Percentiles rank a stretch among this genome's conserved stretches.
phyloP scores from a whole-genome alignment of 768 basidiomycete species.

The Tricholoma flavovirens region DNA sequence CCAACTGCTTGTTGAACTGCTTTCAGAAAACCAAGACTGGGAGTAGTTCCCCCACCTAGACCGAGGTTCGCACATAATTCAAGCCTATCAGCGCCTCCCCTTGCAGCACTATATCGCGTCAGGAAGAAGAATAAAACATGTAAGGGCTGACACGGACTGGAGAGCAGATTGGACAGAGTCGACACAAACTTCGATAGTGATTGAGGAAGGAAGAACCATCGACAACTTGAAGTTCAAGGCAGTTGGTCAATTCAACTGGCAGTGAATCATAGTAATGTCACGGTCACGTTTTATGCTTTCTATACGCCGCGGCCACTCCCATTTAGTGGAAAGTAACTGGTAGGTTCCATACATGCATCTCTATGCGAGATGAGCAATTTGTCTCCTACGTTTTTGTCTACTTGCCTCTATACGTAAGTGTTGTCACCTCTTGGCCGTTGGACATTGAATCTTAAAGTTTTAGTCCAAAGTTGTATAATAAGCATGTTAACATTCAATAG shows the following conservation, averaged over 20 bases:
- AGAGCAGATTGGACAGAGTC: conserved; percentile 72
- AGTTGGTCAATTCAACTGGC: too few relatives aligned
- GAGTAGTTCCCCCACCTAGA: conserved; percentile 77
- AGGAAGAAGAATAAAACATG: conserved; percentile 5
- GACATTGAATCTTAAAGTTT: too few relatives aligned
- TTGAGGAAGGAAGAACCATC: conserved; percentile 13
- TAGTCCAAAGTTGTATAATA: neutral
- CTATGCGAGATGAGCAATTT: too few relatives aligned
- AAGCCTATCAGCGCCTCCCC: conserved; percentile 69
- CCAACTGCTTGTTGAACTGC: conserved; percentile 45
- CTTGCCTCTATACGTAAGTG: too few relatives aligned
- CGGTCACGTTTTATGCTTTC: neutral
- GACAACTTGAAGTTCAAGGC: neutral
- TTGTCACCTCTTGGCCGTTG: too few relatives aligned
- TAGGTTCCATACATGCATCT: too few relatives aligned
- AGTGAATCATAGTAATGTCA: neutral
- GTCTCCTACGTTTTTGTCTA: too few relatives aligned
- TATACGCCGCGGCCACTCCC: too few relatives aligned
- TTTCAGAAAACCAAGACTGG: conserved; percentile 67
- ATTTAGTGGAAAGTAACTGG: too few relatives aligned
- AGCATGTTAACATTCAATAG: neutral
- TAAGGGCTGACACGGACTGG: conserved; percentile 37
- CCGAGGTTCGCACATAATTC: conserved; percentile 69
- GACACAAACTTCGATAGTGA: conserved; percentile 61
- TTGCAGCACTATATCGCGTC: conserved; percentile 48